Conservation (phyloP, 352 stramenopile species). For the Globisporangium viniferum region DNA sequence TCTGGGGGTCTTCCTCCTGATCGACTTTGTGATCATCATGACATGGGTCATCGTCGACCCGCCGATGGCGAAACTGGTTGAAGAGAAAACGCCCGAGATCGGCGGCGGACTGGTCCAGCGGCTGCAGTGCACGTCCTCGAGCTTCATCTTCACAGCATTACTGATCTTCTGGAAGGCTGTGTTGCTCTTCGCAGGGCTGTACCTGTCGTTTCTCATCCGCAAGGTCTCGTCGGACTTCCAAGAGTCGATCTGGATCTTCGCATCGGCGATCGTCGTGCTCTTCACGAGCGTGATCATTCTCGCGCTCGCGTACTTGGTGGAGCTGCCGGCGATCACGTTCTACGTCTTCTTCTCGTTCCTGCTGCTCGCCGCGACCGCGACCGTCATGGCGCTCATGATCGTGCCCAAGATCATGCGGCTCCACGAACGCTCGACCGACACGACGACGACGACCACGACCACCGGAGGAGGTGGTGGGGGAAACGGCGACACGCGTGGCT, state of each 20-base stretch:
- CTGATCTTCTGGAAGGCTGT: conserved; percentile 63
- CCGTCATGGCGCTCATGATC: conserved; percentile 28
- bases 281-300: conserved; percentile 24
- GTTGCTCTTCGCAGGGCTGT: conserved; percentile 37
- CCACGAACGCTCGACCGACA: not conserved
- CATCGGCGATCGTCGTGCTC: conserved; percentile 21
- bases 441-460: not conserved
- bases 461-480: no score
- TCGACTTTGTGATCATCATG: conserved; percentile 34
- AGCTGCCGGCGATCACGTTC: conserved; percentile 19
- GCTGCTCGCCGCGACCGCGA: conserved; percentile 18
- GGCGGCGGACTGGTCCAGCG: not conserved
- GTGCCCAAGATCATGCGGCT: conserved; percentile 19
- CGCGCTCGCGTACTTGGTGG: conserved; percentile 30
- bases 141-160: conserved; percentile 39
- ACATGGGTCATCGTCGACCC: conserved; percentile 13
- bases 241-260: conserved; percentile 36
- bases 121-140: not conserved
- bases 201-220: conserved; percentile 58
- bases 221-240: conserved; percentile 36
- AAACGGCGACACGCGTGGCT: no score
- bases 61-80: no score
- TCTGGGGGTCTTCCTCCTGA: conserved; percentile 26
- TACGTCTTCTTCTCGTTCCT: conserved; percentile 22
- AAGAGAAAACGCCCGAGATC: not conserved